Evolutionary conservation across 2,329 filamentous ascomycete genomes (phyloP), one percentile per base, ranked within the genome.

Genomic region (Colletotrichum magnum): DNA sequence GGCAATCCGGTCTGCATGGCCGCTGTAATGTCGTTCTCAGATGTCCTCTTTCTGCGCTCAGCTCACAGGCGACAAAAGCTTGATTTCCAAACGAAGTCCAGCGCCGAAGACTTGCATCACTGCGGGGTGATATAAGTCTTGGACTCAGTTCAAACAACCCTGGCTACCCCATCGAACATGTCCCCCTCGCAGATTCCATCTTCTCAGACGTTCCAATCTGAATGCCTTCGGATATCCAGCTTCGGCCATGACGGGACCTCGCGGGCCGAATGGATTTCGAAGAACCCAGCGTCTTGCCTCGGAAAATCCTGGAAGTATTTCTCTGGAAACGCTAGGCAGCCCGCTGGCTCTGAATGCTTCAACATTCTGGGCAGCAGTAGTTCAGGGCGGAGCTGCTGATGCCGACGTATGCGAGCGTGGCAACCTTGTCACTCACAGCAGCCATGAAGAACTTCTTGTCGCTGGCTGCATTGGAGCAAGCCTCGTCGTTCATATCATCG

Each of bases 171-270:
- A 52, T 84, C 81, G 0, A 79, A 83, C 65, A 87, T 81, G 41
- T 78, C 77, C 2, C 77, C 76, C 5, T 80, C 78, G 73, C 84
- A 86, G 68, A 3, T 24, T 4, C 21, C 21, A 90, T 88, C 74
- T 92, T 92, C 78, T 91, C 89, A 1, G 86, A 88, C 0, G 88
- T 90, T 18, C 89, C 89, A 0, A 84, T 84, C 64, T 88, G 88
- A 58, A 91, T 87, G 0, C 86, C 85, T 61, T 88, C 3, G 83
- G 36, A 90, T 88, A 72, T 91, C 89, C 59, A 82, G 84, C 72
- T 86, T 87, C 24, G 91, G 81, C 15, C 88, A 82, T 18, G 87
- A 85, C 2, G 86, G 83, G 6, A 90, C 85, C 74, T 90, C 87
- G 12, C 88, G 88, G 0, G 87, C 82, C 39, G 86, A 83, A 6